Base-by-base conservation (phyloP, 2,329 filamentous ascomycete genomes). In the Pleomassaria siparia region DNA sequence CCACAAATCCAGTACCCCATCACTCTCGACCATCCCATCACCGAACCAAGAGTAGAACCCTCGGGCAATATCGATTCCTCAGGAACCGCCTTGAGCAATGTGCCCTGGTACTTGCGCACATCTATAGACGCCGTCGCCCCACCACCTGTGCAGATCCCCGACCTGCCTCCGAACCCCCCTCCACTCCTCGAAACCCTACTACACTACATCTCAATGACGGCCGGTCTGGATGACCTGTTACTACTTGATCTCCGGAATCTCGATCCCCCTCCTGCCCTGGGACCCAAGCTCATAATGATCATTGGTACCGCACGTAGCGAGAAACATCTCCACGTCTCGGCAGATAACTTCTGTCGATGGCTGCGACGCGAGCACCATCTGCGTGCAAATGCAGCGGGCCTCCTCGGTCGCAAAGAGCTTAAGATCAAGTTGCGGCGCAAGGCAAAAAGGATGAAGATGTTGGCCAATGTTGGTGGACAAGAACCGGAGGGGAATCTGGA, bases 241-340 rank as follows among this genome's bases (percentile, higher is more conserved):
- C 72, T 99, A 5, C 77, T 96, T 40, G 94, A 99, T 64, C 78
- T 99, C 25, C 89, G 94, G 47, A 75, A 82, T 29, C 79, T 97
- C 41, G 88, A 96, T 59, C 91, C 91, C 1, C 88, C 91, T 0
- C 86, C 92, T 0, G 91, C 91, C 0, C 80, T 99, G 1, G 94
- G 94, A 1, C 83, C 89, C 2, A 91, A 92, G 60, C 79, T 96
- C 22, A 80, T 99, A 44, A 97, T 97, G 94, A 74, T 99, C 24
- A 84, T 99, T 54, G 91, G 88, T 32, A 96, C 91, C 8, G 89
- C 92, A 12, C 86, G 94, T 49, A 95, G 89, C 61, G 89, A 96
- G 70, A 91, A 92, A 43, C 94, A 99, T 74, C 77, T 99, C 28
- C 92, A 96, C 64, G 87, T 96, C 18, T 89, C 89, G 1, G 90